A percentile compares a stretch with the other conserved stretches of the same genome.
Evolutionary conservation across 345 rosid genomes (phyloP).

Genomic region (Hibiscus syriacus): DNA sequence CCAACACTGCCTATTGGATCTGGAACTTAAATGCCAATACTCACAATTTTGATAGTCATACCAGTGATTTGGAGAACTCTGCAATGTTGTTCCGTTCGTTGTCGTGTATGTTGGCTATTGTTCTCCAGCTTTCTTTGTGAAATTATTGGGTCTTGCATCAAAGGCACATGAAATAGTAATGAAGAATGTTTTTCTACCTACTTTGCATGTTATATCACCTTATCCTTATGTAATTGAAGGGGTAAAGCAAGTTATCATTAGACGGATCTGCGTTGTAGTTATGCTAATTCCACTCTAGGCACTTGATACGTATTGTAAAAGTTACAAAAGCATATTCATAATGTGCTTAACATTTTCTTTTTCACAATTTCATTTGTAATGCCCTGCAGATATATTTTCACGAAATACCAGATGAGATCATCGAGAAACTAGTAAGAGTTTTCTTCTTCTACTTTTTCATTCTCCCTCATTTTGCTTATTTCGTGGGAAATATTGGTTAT

Average conservation of each 20-base stretch:
- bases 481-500: neutral
- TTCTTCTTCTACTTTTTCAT: neutral
- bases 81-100: neutral
- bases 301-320: neutral
- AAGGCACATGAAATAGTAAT: neutral
- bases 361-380: neutral
- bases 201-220: neutral
- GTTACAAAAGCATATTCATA: neutral
- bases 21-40: neutral
- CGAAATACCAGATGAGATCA: conserved; percentile 71
- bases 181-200: neutral
- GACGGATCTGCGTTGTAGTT: neutral
- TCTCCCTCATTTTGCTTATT: neutral
- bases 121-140: neutral
- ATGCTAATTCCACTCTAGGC: neutral
- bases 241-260: too few species aligned
- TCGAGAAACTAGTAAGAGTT: conserved; percentile 58
- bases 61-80: neutral
- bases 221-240: too few species aligned
- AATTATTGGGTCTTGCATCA: neutral
- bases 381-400: conserved; percentile 70
- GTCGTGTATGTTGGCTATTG: neutral
- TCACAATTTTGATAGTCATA: neutral
- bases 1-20: too few species aligned
- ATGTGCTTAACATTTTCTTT: neutral